Evolutionary conservation across 192 early-diverging fungal species (phyloP).

Genomic region (Coemansia asiatica): DNA sequence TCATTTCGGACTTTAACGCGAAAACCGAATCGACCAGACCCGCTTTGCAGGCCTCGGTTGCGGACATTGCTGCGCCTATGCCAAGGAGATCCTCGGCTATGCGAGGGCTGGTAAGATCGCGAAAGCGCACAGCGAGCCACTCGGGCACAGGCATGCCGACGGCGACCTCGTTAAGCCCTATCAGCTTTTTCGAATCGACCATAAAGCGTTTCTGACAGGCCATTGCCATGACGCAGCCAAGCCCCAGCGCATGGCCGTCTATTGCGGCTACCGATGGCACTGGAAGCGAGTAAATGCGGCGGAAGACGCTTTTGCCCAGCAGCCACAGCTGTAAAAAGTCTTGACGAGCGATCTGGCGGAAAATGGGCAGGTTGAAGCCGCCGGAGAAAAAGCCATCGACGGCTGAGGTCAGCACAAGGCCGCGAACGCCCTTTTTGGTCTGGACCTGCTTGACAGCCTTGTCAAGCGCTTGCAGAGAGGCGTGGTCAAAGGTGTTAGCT

Average conservation of each 20-base stretch:
- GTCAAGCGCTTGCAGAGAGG: conserved; percentile 24
- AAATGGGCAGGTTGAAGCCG: conserved; percentile 32
- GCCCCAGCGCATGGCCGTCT: conserved; percentile 36
- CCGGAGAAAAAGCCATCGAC: conserved; percentile 34
- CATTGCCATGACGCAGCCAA: conserved; percentile 42
- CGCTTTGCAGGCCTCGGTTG: conserved; percentile 2
- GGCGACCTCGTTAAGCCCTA: conserved; percentile 45
- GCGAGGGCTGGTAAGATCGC: conserved; percentile 24
- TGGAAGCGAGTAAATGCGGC: conserved; percentile 32
- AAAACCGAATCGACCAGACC: conserved; percentile 29
- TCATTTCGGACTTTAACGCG: conserved; percentile 9
- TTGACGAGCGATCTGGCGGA: conserved; percentile 14
- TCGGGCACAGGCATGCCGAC: conserved; percentile 42
- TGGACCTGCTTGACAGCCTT: conserved; percentile 21
- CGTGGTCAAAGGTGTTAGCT: conserved; percentile 34
- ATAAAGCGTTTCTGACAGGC: conserved; percentile 41
- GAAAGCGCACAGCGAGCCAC: conserved; percentile 42
- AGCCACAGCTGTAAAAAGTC: conserved; percentile 31
- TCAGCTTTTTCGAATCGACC: conserved; percentile 15
- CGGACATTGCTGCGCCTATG: conserved; percentile 13
- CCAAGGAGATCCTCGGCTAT: conserved; percentile 33
- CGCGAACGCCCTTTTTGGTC: conserved; percentile 19
- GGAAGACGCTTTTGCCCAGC: conserved; percentile 22
- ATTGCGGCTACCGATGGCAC: conserved; percentile 42
- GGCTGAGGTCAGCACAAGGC: conserved; percentile 30